A percentile compares a stretch with the other conserved stretches of the same genome.
phyloP scores from a whole-genome alignment of 805 yeast genomes.

The Kluyveromyces aestuarii region DNA sequence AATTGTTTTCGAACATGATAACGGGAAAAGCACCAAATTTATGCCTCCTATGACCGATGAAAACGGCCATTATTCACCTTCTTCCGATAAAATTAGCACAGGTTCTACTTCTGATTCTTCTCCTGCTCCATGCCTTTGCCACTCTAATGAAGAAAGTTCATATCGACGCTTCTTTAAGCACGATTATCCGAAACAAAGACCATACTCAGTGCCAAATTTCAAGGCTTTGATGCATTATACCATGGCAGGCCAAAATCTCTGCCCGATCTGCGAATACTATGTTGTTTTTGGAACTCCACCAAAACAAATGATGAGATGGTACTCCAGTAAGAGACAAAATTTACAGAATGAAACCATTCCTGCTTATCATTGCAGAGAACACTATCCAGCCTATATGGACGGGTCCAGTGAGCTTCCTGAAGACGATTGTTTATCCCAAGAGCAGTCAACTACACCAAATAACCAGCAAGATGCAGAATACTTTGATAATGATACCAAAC shows the following conservation, averaged over 20 bases:
- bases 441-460: background rate
- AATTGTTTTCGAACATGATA: conserved; percentile 1
- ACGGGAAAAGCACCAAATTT: conserved; percentile 1
- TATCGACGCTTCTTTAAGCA: background rate
- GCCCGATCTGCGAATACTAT: conserved; percentile 47
- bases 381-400: background rate
- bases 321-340: background rate
- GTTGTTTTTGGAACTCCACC: conserved; percentile 43
- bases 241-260: conserved; percentile 15
- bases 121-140: background rate
- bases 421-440: background rate
- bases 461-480: background rate
- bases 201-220: conserved; percentile 1
- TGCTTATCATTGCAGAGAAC: background rate
- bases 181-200: background rate
- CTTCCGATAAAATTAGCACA: background rate
- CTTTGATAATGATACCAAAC: background rate
- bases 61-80: background rate
- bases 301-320: conserved; percentile 40
- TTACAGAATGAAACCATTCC: background rate
- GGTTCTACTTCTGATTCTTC: background rate
- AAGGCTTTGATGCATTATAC: background rate
- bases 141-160: background rate
- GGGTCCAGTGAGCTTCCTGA: background rate
- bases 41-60: background rate